Percentiles rank a stretch among this genome's conserved stretches.
Conservation (phyloP, 768 basidiomycete species). For the Phanerochaete carnosa region DNA sequence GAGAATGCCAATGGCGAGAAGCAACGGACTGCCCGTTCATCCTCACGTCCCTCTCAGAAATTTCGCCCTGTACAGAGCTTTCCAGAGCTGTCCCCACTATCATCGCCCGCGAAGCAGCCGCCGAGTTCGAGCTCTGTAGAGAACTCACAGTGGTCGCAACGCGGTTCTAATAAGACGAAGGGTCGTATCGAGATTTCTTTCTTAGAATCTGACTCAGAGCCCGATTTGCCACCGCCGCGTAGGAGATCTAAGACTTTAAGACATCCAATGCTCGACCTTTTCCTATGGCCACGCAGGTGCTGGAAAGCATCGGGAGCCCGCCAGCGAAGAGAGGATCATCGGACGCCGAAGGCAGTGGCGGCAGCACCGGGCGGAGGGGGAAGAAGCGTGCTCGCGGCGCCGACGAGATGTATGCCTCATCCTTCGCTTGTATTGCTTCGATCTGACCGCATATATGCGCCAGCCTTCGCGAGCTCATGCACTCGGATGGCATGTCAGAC, state of each 20-base stretch:
- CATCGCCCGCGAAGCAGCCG: constrained; percentile 4
- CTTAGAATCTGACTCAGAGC: constrained; percentile 7
- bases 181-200: not conserved
- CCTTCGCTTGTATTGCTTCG: not conserved
- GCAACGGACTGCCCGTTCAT: not conserved
- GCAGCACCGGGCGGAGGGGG: constrained; percentile 27
- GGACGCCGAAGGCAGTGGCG: constrained; percentile 20
- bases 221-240: not conserved
- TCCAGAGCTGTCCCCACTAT: constrained; percentile 3
- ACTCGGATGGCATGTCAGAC: constrained; percentile 10
- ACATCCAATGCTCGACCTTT: constrained; percentile 31
- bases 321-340: constrained; percentile 32
- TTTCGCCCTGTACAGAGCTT: not conserved
- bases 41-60: not conserved
- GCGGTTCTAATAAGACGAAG: not conserved
- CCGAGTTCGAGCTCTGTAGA: not conserved
- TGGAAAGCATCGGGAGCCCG: constrained; percentile 35
- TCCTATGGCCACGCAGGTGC: constrained; percentile 46
- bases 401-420: constrained; percentile 14
- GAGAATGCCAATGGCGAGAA: not conserved
- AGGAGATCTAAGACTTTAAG: not conserved
- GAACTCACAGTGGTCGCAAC: not conserved
- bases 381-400: constrained; percentile 25
- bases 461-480: constrained; percentile 14
- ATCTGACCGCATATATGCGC: not conserved